Evolutionary conservation across 1,284 basidiomycete species (phyloP), one percentile per base, ranked within the genome.

Genomic region (Phellopilus nigrolimitatus): DNA sequence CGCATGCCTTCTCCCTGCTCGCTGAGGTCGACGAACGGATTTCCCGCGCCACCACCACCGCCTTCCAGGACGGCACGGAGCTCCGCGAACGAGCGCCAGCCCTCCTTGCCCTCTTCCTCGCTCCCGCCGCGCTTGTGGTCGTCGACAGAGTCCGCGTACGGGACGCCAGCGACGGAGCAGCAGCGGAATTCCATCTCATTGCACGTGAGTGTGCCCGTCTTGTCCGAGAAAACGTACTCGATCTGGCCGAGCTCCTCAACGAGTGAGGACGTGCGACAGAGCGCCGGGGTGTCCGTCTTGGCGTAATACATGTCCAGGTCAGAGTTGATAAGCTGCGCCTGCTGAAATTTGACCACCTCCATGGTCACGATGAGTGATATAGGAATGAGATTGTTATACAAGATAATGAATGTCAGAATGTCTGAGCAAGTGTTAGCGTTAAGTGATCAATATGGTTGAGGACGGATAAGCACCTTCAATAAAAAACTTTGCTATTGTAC

Each of bases 311-410:
- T 94, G 68, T 94, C 91, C 50, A 94, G 79, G 68, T 99, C 97
- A 30, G 84, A 94, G 68, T 98, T 99, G 76, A 99, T 99, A 49
- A 98, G 80, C 45, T 89, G 86, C 0, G 97, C 95, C 70, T 98
- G 97, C 68, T 97, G 93, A 64, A 88, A 98, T 68, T 98, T 98
- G 74, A 99, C 97, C 24, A 99, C 89, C 71, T 99, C 97, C 88
- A 99, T 98, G 1, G 97, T 98, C 62, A 99, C 95, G 64, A 99
- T 97, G 59, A 99, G 84, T 55, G 95, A 99, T 65, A 99, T 99
- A 5, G 97, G 97, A 58, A 99, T 98, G 61, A 99, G 75, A 71
- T 99, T 99, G 76, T 98, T 99, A 77, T 98, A 97, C 34, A 97
- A 79, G 66, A 99, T 97, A 70, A 99, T 92, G 71, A 98, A 99